Conservation (phyloP, 1,284 basidiomycete genomes). For the Irpex sp. region DNA sequence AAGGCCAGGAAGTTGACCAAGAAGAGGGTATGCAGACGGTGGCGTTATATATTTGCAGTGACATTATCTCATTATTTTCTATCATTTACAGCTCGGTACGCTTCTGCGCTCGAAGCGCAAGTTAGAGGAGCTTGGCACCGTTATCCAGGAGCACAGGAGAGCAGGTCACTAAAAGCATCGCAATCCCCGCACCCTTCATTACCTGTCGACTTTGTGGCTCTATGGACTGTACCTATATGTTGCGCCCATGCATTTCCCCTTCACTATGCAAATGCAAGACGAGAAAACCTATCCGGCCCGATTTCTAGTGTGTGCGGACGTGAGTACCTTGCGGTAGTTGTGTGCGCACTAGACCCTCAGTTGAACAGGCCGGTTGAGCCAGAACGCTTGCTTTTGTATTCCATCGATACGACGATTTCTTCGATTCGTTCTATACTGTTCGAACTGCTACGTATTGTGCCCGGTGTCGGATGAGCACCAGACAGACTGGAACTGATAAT, state of each 20-base stretch:
- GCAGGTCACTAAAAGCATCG: conserved; percentile 49
- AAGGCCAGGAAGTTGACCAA: conserved; percentile 97
- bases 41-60: neutral
- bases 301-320: neutral
- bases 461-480: neutral
- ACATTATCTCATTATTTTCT: conserved; percentile 1
- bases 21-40: conserved; percentile 72
- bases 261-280: neutral
- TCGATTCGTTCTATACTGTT: neutral
- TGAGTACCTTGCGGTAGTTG: neutral
- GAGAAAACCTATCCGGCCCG: neutral
- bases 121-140: conserved; percentile 86
- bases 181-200: neutral
- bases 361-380: neutral
- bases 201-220: conserved; percentile 17
- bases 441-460: neutral
- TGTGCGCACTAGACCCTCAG: neutral
- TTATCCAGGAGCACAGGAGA: conserved; percentile 91
- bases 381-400: neutral
- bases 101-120: conserved; percentile 96
- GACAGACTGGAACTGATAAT: neutral
- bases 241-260: conserved; percentile 3
- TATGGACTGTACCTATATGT: conserved; percentile 9
- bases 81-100: conserved; percentile 73
- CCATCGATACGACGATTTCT: neutral